Evolutionary conservation across 2,329 filamentous ascomycete genomes (phyloP).

Genomic region (Chaetomiaceae sp.): DNA sequence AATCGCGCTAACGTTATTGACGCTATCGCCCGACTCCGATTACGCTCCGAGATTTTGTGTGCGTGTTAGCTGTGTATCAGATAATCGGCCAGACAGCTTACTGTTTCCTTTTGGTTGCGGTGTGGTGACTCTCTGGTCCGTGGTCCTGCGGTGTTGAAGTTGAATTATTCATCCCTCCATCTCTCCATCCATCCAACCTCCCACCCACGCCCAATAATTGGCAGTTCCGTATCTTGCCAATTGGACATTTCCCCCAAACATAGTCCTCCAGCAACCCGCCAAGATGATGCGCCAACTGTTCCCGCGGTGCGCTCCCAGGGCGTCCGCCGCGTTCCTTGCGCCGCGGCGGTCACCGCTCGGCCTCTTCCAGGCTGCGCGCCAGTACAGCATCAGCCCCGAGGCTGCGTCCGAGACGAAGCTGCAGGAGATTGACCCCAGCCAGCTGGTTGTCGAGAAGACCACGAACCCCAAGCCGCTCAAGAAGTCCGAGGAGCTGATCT

Average conservation of each 20-base stretch:
- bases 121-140: too few relatives aligned
- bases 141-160: too few relatives aligned
- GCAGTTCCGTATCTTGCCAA: too few relatives aligned
- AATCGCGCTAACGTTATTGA: not conserved
- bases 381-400: conserved; percentile 51
- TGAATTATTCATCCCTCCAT: too few relatives aligned
- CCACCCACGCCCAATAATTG: too few relatives aligned
- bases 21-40: conserved; percentile 16
- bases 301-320: conserved; percentile 31
- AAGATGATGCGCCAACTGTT: conserved; percentile 40
- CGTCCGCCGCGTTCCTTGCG: conserved; percentile 26
- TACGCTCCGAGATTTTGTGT: conserved; percentile 17
- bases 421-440: conserved; percentile 68
- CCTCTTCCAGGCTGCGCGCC: conserved; percentile 35
- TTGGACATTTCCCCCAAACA: not conserved
- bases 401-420: conserved; percentile 49
- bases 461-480: conserved; percentile 67
- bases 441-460: conserved; percentile 70
- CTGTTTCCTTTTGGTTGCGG: too few relatives aligned
- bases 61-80: not conserved
- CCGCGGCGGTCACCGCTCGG: conserved; percentile 31
- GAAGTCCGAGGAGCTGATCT: conserved; percentile 77
- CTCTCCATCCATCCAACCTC: too few relatives aligned
- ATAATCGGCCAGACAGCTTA: not conserved
- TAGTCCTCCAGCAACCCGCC: conserved; percentile 7